Percentiles rank a stretch among this genome's conserved stretches.
These are phyloP conservation scores for Trichothecium sympodiale DNA, from an alignment of 2,329 filamentous ascomycete species.

Conservation along the genomic window DNA sequence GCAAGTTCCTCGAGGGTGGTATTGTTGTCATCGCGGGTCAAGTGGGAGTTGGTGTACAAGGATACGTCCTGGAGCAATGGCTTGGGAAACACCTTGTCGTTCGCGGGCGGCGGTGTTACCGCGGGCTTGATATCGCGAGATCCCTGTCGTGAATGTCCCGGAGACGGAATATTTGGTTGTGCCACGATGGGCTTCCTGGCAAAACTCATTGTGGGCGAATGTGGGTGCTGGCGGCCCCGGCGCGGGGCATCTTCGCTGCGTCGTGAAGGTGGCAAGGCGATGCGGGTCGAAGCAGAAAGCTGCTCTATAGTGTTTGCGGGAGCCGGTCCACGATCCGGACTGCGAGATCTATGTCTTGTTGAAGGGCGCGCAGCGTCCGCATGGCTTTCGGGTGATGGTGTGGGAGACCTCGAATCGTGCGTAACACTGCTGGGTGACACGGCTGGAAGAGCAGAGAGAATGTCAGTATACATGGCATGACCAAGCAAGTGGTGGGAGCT, in stretches of 20 bases:
- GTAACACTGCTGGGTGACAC: slow-evolving; percentile 17
- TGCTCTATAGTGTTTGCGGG: slow-evolving; percentile 21
- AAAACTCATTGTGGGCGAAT: slow-evolving; percentile 19
- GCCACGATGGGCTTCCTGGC: slow-evolving; percentile 38
- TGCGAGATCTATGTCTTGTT: slow-evolving; percentile 27
- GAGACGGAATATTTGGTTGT: slow-evolving; percentile 24
- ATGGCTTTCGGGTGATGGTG: slow-evolving; percentile 41
- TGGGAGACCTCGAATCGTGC: slow-evolving; percentile 39
- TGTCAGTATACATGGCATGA: slow-evolving; percentile 15
- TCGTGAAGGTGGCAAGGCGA: slow-evolving; percentile 21
- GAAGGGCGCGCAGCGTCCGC: slow-evolving; percentile 34
- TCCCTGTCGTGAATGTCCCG: slow-evolving; percentile 16
- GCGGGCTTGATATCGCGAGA: slow-evolving; percentile 11
- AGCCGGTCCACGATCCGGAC: slow-evolving; percentile 39
- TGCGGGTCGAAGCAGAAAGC: no score
- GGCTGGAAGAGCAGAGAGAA: slow-evolving; percentile 14
- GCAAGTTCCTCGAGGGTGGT: slow-evolving; percentile 69
- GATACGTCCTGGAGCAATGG: slow-evolving; percentile 57
- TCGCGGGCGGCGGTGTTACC: slow-evolving; percentile 21
- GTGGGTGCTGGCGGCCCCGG: slow-evolving; percentile 21
- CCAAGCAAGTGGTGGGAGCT: slow-evolving; percentile 1
- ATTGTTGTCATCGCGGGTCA: slow-evolving; percentile 49
- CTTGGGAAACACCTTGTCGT: slow-evolving; percentile 33
- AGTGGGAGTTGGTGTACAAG: slow-evolving; percentile 51
- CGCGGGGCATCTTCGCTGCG: slow-evolving; percentile 32